A percentile compares a stretch with the other conserved stretches of the same genome.
These are phyloP conservation scores for Musa troglodytarum DNA, from an alignment of 176 grass and related monocot species.

Conservation along the genomic window DNA sequence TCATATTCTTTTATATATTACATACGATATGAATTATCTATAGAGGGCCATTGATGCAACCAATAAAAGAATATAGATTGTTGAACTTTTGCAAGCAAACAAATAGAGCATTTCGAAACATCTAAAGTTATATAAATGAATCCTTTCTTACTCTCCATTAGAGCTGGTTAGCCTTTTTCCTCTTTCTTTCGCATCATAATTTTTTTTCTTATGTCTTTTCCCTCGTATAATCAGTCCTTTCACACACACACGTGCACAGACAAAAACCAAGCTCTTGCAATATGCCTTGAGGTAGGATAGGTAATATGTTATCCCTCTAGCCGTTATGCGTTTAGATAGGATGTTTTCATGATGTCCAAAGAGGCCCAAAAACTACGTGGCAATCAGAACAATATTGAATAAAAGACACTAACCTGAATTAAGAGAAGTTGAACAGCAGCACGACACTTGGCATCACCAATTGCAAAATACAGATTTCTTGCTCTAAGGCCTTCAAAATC, in stretches of 20 bases:
- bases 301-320: too few relatives aligned
- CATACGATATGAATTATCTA: too few relatives aligned
- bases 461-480: slow-evolving; percentile 81
- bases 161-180: not conserved
- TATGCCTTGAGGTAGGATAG: too few relatives aligned
- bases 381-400: not conserved
- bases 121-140: not conserved
- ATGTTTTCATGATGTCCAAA: not conserved
- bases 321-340: not conserved
- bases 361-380: not conserved
- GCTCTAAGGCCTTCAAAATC: slow-evolving; percentile 56
- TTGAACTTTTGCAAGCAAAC: too few relatives aligned
- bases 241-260: not conserved
- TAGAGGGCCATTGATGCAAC: too few relatives aligned
- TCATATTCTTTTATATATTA: too few relatives aligned
- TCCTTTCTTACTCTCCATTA: not conserved
- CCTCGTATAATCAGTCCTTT: not conserved
- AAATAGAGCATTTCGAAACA: too few relatives aligned
- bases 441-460: slow-evolving; percentile 89
- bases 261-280: not conserved
- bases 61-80: too few relatives aligned
- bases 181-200: not conserved
- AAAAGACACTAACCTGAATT: slow-evolving; percentile 68
- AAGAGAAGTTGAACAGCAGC: slow-evolving; percentile 96
- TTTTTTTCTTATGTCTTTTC: not conserved